Conservation (phyloP, 83 land plant species). For the Thuja plicata region DNA sequence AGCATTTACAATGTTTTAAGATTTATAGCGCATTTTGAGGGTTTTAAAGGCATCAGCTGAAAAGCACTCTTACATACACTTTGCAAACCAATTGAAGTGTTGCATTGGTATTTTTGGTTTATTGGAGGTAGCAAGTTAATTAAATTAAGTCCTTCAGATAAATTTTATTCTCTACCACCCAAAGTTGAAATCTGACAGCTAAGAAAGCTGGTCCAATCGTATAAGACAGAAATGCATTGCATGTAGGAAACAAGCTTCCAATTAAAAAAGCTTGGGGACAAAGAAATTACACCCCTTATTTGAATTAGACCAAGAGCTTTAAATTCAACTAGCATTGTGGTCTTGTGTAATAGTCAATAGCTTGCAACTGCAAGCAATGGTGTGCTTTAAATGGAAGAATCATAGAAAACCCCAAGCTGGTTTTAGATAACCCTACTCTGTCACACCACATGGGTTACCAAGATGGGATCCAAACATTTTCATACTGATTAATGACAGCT, state of each 20-base stretch:
- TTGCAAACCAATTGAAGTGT: neutral
- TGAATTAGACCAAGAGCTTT: neutral
- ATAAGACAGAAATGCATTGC: neutral
- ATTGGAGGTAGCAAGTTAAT: neutral
- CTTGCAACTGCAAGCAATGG: neutral
- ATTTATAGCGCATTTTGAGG: no score
- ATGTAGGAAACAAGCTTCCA: neutral
- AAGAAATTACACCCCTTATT: neutral
- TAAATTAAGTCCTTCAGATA: neutral
- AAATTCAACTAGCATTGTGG: neutral
- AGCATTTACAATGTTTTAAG: no score
- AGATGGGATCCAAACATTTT: neutral
- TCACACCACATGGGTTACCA: neutral
- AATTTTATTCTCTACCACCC: neutral
- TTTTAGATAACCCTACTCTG: neutral
- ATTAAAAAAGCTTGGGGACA: neutral
- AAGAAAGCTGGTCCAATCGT: neutral
- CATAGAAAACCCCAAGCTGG: neutral
- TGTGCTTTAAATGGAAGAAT: neutral
- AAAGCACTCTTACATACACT: neutral
- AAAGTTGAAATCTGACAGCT: neutral
- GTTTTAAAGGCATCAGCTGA: no score
- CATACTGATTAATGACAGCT: neutral
- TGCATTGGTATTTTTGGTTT: neutral
- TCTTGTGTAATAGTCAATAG: neutral